These are phyloP conservation scores for Sphaerulina musiva DNA, from an alignment of 2,329 filamentous ascomycete genomes.

Conservation along the genomic window DNA sequence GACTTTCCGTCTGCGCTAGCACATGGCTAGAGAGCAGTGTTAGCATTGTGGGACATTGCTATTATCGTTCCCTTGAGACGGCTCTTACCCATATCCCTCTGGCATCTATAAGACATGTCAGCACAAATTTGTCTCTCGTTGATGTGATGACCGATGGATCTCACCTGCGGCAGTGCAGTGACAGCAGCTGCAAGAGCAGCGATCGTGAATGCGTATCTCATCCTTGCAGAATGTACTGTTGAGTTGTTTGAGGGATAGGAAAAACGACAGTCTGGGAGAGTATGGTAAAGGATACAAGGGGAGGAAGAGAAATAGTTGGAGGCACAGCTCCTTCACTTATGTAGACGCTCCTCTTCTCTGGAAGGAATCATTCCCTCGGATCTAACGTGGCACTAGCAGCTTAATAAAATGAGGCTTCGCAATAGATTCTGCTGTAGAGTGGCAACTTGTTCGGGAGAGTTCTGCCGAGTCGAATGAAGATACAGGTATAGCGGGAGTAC, in stretches of 20 bases:
- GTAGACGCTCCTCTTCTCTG: neutral
- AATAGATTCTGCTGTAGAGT: neutral
- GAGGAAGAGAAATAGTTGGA: neutral
- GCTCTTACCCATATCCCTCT: neutral
- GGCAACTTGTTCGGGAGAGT: neutral
- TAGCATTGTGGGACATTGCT: neutral
- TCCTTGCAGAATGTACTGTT: neutral
- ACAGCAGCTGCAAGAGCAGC: constrained; percentile 9
- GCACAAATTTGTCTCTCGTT: neutral
- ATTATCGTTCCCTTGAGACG: neutral
- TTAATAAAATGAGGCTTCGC: neutral
- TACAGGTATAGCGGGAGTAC: neutral
- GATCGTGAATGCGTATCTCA: constrained; percentile 12
- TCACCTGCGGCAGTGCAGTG: constrained; percentile 3
- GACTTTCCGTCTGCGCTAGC: neutral
- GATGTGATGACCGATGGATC: neutral
- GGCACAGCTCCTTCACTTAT: neutral
- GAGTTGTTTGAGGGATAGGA: neutral
- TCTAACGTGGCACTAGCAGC: neutral
- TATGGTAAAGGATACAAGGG: neutral
- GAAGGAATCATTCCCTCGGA: neutral
- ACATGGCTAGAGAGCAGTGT: neutral
- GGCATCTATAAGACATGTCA: neutral
- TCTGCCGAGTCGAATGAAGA: neutral
- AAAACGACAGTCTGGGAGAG: no score